Percentiles rank a stretch among this genome's conserved stretches.
phyloP scores from a whole-genome alignment of 2,329 filamentous ascomycete species.

The Xylaria sp. region DNA sequence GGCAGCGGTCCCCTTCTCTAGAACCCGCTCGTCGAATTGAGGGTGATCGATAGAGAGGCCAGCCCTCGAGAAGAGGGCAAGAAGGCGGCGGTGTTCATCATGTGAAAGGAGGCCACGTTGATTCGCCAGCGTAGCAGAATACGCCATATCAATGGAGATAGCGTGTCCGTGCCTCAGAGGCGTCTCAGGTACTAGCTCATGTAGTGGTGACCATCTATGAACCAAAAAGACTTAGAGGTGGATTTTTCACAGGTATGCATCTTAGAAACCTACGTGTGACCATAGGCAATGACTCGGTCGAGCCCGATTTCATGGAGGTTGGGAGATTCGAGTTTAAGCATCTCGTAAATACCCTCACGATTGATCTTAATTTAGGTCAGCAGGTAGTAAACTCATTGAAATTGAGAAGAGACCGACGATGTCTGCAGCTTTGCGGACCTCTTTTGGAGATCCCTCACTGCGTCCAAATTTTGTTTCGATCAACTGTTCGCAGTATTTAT shows the following conservation, averaged over 20 bases:
- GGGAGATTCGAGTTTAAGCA: slow-evolving; percentile 77
- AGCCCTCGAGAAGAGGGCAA: slow-evolving; percentile 75
- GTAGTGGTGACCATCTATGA: slow-evolving; percentile 73
- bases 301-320: slow-evolving; percentile 79
- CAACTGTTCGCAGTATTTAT: slow-evolving; percentile 74
- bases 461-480: slow-evolving; percentile 73
- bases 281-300: slow-evolving; percentile 77
- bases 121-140: slow-evolving; percentile 74
- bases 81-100: slow-evolving; percentile 68
- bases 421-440: slow-evolving; percentile 56
- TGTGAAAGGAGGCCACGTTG: slow-evolving; percentile 68
- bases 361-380: slow-evolving; percentile 61
- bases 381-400: not conserved
- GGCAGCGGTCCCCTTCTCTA: slow-evolving; percentile 72
- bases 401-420: not conserved
- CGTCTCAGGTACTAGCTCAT: slow-evolving; percentile 74
- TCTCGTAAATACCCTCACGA: slow-evolving; percentile 74
- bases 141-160: slow-evolving; percentile 81
- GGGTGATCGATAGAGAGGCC: slow-evolving; percentile 77
- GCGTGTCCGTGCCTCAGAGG: slow-evolving; percentile 78
- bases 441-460: slow-evolving; percentile 62
- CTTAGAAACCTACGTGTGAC: slow-evolving; percentile 62
- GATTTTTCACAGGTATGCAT: not conserved
- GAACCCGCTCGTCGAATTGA: slow-evolving; percentile 71
- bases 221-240: not conserved